Base-by-base conservation (phyloP, 2,329 filamentous ascomycete species). In the Fusarium foetens region DNA sequence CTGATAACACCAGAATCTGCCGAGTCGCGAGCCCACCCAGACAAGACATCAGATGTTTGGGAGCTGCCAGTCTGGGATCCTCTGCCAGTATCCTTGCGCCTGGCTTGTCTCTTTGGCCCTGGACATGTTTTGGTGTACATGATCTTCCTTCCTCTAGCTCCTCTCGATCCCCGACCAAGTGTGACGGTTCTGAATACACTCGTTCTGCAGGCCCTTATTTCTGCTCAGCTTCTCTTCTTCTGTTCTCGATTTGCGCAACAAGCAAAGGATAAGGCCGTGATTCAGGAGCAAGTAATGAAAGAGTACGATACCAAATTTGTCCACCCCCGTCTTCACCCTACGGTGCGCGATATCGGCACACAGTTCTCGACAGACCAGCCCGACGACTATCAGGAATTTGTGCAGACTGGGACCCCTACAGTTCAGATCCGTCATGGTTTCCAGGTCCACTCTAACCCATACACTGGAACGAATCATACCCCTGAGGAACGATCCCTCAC, bases 271-370 rank as follows among this genome's bases (percentile, higher is more conserved):
- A 90, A 89, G 4, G 87, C 91, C 5, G 87, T 98, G 51, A 92
- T 99, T 65, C 94, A 97, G 75, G 94, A 92, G 75, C 93, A 98
- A 81, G 95, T 98, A 9, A 87, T 98, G 82, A 92, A 94, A 79
- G 96, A 99, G 82, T 99, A 99, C 79, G 94, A 98, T 79, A 93
- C 90, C 75, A 99, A 99, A 83, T 98, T 92, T 78, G 96, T 99
- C 2, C 94, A 97, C 77, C 96, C 96, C 5, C 88, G 91, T 16
- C 89, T 97, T n/a, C 93, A 97, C 75, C 93, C 92, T 12, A 86
- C 93, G 9, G 93, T 97, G 72, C 83, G 88, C 59, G 88, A 90
- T 89, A 94, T 95, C 3, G 93, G 90, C 10, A 96, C 93, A 2
- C 95, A 98, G 80, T 91, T 92, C 65, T 90, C 89, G 42, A 81